Conservation (phyloP, 2,329 filamentous ascomycete genomes). For the Cladosporium sp. region DNA sequence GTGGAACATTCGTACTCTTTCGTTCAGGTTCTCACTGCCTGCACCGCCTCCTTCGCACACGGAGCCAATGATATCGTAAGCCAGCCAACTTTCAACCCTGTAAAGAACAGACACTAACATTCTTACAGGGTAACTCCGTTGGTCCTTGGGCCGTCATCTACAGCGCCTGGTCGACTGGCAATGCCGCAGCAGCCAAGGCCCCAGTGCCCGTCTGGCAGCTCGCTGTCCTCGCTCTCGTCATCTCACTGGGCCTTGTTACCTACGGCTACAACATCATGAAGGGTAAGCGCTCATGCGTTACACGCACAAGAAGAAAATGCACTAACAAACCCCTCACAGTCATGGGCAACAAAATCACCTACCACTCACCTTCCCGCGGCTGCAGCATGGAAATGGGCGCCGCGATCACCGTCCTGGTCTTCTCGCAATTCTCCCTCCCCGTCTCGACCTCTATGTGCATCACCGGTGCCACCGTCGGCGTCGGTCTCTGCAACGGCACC, state of each 20-base stretch:
- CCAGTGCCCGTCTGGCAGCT: slow-evolving; percentile 74
- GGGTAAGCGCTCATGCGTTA: slow-evolving; percentile 53
- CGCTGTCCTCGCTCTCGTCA: slow-evolving; percentile 61
- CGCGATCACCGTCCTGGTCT: slow-evolving; percentile 63
- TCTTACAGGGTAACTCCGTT: slow-evolving; percentile 53
- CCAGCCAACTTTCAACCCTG: background rate
- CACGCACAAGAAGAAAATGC: slow-evolving; percentile 26
- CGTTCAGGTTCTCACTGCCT: slow-evolving; percentile 66
- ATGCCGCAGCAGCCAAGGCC: slow-evolving; percentile 57
- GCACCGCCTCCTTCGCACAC: slow-evolving; percentile 71
- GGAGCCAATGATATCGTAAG: slow-evolving; percentile 62
- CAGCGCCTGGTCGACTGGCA: slow-evolving; percentile 57
- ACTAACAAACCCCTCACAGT: slow-evolving; percentile 22
- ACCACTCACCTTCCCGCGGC: slow-evolving; percentile 60
- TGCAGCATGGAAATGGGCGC: slow-evolving; percentile 63
- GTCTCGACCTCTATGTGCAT: slow-evolving; percentile 67
- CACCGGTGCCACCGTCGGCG: slow-evolving; percentile 62
- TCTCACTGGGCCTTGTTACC: slow-evolving; percentile 60
- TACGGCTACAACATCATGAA: slow-evolving; percentile 68
- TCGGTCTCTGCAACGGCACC: slow-evolving; percentile 61
- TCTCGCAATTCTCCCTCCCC: slow-evolving; percentile 62
- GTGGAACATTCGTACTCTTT: slow-evolving; percentile 66
- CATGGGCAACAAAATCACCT: slow-evolving; percentile 61
- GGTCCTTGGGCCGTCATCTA: slow-evolving; percentile 65
- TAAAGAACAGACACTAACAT: background rate